These are phyloP conservation scores for Cercospora beticola DNA, from an alignment of 2,329 filamentous ascomycete species.

Conservation along the genomic window DNA sequence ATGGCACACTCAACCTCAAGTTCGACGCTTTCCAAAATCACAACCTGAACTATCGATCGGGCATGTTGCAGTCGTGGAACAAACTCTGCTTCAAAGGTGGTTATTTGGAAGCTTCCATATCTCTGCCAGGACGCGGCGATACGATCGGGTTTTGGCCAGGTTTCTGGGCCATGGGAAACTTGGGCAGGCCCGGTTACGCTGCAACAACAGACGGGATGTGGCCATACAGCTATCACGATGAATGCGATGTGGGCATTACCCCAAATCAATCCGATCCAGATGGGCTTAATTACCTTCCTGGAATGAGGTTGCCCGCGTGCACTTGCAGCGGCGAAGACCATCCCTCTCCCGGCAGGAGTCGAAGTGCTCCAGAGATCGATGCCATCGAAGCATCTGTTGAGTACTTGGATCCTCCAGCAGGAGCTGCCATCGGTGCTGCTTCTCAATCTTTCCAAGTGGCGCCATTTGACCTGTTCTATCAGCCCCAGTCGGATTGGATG, in stretches of 20 bases:
- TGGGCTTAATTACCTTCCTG: slow-evolving; percentile 65
- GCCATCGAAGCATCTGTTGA: slow-evolving; percentile 66
- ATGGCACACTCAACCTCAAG: slow-evolving; percentile 52
- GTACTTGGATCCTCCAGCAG: slow-evolving; percentile 51
- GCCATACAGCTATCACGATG: slow-evolving; percentile 70
- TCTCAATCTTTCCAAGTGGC: slow-evolving; percentile 67
- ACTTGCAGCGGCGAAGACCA: slow-evolving; percentile 65
- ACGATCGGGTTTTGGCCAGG: slow-evolving; percentile 71
- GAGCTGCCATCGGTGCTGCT: slow-evolving; percentile 56
- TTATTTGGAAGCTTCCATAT: slow-evolving; percentile 68
- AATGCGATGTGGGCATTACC: slow-evolving; percentile 69
- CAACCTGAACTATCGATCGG: slow-evolving; percentile 52
- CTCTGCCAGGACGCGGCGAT: slow-evolving; percentile 65
- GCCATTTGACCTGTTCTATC: slow-evolving; percentile 69
- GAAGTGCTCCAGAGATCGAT: slow-evolving; percentile 71
- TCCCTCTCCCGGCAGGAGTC: slow-evolving; percentile 63
- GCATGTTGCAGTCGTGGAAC: slow-evolving; percentile 57
- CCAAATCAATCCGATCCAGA: slow-evolving; percentile 68
- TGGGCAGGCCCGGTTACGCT: slow-evolving; percentile 67
- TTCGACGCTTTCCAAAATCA: slow-evolving; percentile 68
- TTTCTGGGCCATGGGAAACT: slow-evolving; percentile 74
- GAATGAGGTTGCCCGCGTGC: slow-evolving; percentile 69
- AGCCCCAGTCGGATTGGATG: slow-evolving; percentile 59
- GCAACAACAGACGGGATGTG: slow-evolving; percentile 71
- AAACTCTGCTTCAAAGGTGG: slow-evolving; percentile 65